Evolutionary conservation across 768 basidiomycete genomes (phyloP).

Genomic region (Pleurotus giganteus): DNA sequence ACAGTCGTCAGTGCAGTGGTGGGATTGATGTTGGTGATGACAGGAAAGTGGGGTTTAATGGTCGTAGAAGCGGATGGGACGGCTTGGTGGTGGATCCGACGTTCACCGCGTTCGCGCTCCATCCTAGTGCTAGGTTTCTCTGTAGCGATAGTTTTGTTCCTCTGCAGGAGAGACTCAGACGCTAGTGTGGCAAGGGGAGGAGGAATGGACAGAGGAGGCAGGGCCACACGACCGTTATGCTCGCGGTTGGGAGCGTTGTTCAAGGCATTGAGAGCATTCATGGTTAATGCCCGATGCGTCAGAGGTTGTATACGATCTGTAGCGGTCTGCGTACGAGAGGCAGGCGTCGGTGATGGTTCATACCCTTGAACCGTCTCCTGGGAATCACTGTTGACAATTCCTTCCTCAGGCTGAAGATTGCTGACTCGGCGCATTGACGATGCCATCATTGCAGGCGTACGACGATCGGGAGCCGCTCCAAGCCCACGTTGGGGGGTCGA

Average conservation of each 20-base stretch:
- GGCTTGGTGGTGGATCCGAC: neutral
- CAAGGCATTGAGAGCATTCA: neutral
- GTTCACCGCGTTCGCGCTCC: conserved; percentile 12
- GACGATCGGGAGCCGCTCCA: neutral
- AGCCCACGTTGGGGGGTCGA: neutral
- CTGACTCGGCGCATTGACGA: conserved; percentile 52
- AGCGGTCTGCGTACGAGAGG: conserved; percentile 24
- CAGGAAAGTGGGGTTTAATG: conserved; percentile 46
- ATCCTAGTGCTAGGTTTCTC: conserved; percentile 10
- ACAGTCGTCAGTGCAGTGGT: conserved; percentile 69
- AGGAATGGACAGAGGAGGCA: conserved; percentile 53
- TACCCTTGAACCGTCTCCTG: conserved; percentile 38
- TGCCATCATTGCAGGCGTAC: conserved; percentile 24
- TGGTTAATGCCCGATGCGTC: conserved; percentile 3
- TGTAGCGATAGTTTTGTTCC: conserved; percentile 16
- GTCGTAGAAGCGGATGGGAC: conserved; percentile 32
- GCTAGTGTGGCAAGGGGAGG: conserved; percentile 59
- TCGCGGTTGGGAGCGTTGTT: neutral
- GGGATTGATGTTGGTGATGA: conserved; percentile 52
- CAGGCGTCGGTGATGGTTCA: conserved; percentile 45
- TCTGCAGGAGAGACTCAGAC: conserved; percentile 45
- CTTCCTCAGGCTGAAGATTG: conserved; percentile 55
- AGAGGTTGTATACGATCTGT: conserved; percentile 7
- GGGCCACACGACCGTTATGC: conserved; percentile 3
- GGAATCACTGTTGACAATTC: conserved; percentile 37